Evolutionary conservation across 2,329 filamentous ascomycete genomes (phyloP), one percentile per base, ranked within the genome.

Genomic region (Mollisiaceae sp.): DNA sequence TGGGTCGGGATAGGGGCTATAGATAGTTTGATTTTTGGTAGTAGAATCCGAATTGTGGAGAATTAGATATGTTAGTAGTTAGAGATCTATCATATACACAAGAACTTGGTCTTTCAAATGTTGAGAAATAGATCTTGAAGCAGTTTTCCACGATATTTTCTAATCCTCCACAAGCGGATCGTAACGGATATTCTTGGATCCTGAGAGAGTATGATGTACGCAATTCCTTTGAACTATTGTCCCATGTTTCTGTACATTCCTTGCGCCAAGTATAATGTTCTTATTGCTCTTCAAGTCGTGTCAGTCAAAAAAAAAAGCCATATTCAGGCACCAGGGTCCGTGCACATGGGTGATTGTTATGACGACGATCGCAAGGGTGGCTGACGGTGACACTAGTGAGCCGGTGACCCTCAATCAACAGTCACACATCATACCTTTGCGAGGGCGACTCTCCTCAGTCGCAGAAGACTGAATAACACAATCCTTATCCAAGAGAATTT

Each of bases 331-430:
- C 43, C 43, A 47, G n/a, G 38, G 38, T 18, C 38, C 38, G 38
- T 41, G 38, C 38, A 9, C 38, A 41, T 22, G 3, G 3, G 43
- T 18, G 18, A 22, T 47, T 47, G 43, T 22, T 47, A 47, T 47
- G 43, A 47, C 43, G 43, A 47, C 43, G 43, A 15, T 41, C 38
- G 15, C 38, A n/a, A 3, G 20, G 11, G 45, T 50, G 45, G 45
- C 45, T 50, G 45, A 22, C 45, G 27, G 27, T 50, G 11, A n/a
- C 15, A 41, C 27, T 32, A 41, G 38, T 41, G 45, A 24, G 45
- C 45, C 22, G n/a, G 45, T 50, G 45, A 50, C 45, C 45, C 24
- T 50, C 18, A 50, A n/a, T 50, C 45, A 50, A 50, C 45, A 50
- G 18, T 50, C n/a, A 50, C 45, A 24, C 45, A 24, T 50, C 45